Evolutionary conservation across 192 early-diverging fungal genomes (phyloP).

Genomic region (Umbelopsis sp.): DNA sequence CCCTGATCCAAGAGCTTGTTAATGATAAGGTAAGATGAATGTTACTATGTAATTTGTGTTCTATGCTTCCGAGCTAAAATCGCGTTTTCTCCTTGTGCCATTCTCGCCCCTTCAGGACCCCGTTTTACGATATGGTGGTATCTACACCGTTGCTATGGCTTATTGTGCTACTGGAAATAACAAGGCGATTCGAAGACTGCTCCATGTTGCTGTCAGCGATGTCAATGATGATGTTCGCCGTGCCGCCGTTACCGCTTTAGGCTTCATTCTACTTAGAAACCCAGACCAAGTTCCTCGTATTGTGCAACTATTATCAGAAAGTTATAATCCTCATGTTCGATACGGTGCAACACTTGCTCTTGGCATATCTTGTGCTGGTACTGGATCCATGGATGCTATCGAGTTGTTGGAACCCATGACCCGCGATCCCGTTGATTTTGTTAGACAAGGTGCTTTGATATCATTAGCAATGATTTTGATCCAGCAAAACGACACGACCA

Average conservation of each 20-base stretch:
- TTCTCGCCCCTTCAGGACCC: slow-evolving; percentile 66
- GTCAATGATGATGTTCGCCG: slow-evolving; percentile 99
- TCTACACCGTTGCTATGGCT: slow-evolving; percentile 97
- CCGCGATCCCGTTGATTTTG: slow-evolving; percentile 97
- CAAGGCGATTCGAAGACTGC: slow-evolving; percentile 88
- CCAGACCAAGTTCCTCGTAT: slow-evolving; percentile 97
- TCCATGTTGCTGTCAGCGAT: slow-evolving; percentile 97
- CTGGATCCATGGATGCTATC: slow-evolving; percentile 87
- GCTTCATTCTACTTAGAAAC: slow-evolving; percentile 92
- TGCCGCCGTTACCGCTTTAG: slow-evolving; percentile 96
- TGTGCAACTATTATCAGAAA: slow-evolving; percentile 95
- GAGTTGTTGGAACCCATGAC: slow-evolving; percentile 96
- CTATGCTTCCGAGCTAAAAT: no score
- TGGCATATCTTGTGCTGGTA: slow-evolving; percentile 97
- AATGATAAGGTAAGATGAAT: slow-evolving; percentile 72
- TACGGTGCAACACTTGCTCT: slow-evolving; percentile 95
- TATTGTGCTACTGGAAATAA: slow-evolving; percentile 98
- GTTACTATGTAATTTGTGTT: not conserved
- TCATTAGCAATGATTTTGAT: slow-evolving; percentile 94
- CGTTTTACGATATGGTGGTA: slow-evolving; percentile 93
- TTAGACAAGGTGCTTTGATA: slow-evolving; percentile 95
- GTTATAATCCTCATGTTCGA: slow-evolving; percentile 98
- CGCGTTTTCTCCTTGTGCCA: not conserved
- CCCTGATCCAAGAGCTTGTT: slow-evolving; percentile 80
- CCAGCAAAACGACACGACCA: slow-evolving; percentile 88